Conservation (phyloP, 768 basidiomycete species). For the Suillus spraguei region DNA sequence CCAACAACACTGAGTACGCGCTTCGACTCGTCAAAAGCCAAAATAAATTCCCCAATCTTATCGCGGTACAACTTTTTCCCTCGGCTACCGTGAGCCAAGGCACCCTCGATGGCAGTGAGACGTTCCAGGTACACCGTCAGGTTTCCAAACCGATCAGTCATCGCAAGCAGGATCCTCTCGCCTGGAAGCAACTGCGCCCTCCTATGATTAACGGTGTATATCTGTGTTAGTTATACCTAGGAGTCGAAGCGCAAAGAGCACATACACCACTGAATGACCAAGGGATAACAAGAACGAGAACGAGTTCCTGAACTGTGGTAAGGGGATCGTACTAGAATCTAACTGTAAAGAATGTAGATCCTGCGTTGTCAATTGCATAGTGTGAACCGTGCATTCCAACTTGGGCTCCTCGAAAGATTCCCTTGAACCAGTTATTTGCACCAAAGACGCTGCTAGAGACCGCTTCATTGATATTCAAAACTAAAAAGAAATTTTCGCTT, state of each 20-base stretch:
- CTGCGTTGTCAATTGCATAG: constrained; percentile 30
- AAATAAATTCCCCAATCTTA: constrained; percentile 47
- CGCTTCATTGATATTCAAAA: background rate
- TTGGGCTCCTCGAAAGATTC: constrained; percentile 24
- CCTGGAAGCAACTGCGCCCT: constrained; percentile 43
- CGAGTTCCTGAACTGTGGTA: constrained; percentile 20
- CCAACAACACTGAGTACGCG: constrained; percentile 50
- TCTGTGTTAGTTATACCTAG: background rate
- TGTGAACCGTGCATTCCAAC: constrained; percentile 22
- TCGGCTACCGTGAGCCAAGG: constrained; percentile 25
- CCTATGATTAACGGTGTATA: constrained; percentile 20
- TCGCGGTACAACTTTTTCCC: constrained; percentile 42
- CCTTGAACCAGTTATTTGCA: constrained; percentile 19
- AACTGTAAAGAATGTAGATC: constrained; percentile 32
- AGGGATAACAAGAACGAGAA: constrained; percentile 23
- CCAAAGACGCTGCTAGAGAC: background rate
- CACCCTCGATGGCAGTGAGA: constrained; percentile 31
- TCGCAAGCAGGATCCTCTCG: constrained; percentile 44
- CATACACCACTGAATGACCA: constrained; percentile 20
- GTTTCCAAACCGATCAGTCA: constrained; percentile 37
- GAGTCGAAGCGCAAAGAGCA: background rate
- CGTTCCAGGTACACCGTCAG: constrained; percentile 43
- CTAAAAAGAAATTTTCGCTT: background rate
- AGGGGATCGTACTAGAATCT: constrained; percentile 23
- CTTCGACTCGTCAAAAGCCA: constrained; percentile 56